Conservation (phyloP, 768 basidiomycete species). For the Naganishia vaughanmartiniae region DNA sequence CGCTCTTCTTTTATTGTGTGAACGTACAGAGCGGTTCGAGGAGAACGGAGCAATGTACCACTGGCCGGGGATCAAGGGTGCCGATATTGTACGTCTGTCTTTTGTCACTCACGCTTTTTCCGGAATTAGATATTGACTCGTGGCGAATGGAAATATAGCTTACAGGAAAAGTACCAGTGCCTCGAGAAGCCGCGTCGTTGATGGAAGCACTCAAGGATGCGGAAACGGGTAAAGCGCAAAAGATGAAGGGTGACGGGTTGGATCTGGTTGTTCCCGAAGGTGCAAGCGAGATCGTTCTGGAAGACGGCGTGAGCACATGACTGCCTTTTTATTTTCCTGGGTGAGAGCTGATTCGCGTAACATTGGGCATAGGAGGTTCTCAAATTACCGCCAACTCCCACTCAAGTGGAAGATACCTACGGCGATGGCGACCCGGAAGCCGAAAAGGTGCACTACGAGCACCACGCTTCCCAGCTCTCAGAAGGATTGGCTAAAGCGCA, state of each 20-base stretch:
- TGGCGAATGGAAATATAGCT: constrained; percentile 35
- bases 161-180: constrained; percentile 45
- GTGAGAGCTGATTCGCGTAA: too few relatives aligned
- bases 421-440: constrained; percentile 41
- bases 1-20: neutral
- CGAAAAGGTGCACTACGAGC: constrained; percentile 30
- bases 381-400: constrained; percentile 47
- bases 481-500: constrained; percentile 7
- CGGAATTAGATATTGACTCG: neutral
- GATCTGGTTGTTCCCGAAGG: constrained; percentile 38
- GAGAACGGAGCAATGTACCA: constrained; percentile 52
- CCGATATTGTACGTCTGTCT: constrained; percentile 45
- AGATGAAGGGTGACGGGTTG: constrained; percentile 38
- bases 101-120: neutral
- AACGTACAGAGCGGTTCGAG: constrained; percentile 33
- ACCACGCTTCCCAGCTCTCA: neutral
- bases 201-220: constrained; percentile 44
- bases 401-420: constrained; percentile 37
- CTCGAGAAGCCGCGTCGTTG: constrained; percentile 41
- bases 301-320: constrained; percentile 32
- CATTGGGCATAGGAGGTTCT: constrained; percentile 37
- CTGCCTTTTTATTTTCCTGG: too few relatives aligned
- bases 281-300: constrained; percentile 25
- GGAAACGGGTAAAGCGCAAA: constrained; percentile 45
- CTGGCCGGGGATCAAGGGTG: constrained; percentile 49